A percentile compares a stretch with the other conserved stretches of the same genome.
Conservation (phyloP, 192 early-diverging fungal species). For the Chytriomyces sp. region DNA sequence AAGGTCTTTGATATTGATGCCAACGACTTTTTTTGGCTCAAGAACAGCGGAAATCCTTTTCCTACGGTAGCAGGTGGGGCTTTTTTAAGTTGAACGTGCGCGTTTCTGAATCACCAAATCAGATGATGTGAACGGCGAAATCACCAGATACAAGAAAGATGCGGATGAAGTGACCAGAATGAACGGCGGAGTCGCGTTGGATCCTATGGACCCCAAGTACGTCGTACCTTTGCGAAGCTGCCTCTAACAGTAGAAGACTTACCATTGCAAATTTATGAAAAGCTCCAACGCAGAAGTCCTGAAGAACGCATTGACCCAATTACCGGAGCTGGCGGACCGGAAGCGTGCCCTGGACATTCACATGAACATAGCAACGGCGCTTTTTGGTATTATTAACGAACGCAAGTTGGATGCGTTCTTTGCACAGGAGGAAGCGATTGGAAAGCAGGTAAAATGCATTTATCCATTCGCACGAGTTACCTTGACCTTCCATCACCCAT, state of each 20-base stretch:
- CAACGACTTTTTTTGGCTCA: constrained; percentile 92
- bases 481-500: background rate
- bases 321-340: constrained; percentile 93
- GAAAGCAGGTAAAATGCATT: constrained; percentile 64
- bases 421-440: constrained; percentile 88
- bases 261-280: constrained; percentile 57
- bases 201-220: constrained; percentile 70
- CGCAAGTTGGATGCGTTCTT: constrained; percentile 93
- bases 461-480: background rate
- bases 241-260: no score
- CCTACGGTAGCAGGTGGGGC: constrained; percentile 85
- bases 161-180: constrained; percentile 88
- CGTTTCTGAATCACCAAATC: background rate
- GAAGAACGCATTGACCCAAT: constrained; percentile 84
- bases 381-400: constrained; percentile 88
- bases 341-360: constrained; percentile 97
- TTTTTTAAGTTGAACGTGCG: background rate
- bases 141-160: constrained; percentile 93
- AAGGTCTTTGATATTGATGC: constrained; percentile 87
- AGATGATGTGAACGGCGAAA: constrained; percentile 90
- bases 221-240: background rate
- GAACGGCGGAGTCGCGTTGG: constrained; percentile 79
- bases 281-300: constrained; percentile 83
- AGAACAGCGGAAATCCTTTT: constrained; percentile 90
- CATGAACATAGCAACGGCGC: constrained; percentile 92